These are phyloP conservation scores for Carex pumila DNA, from an alignment of 176 grass and related monocot genomes.

Conservation along the genomic window DNA sequence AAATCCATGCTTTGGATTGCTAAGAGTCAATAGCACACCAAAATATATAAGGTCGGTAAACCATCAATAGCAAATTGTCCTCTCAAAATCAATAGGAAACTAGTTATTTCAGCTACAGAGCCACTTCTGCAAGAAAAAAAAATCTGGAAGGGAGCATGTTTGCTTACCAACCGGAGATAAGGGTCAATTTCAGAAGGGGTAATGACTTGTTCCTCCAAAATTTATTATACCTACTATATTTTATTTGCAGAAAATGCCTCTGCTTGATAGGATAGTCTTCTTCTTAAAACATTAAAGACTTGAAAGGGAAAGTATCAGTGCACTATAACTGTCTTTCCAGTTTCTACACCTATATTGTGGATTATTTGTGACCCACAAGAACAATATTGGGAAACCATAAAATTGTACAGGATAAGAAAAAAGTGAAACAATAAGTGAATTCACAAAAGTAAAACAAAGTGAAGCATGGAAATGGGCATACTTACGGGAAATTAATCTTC, in stretches of 20 bases:
- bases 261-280: not conserved
- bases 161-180: no score
- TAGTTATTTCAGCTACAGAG: no score
- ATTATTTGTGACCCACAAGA: not conserved
- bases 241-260: not conserved
- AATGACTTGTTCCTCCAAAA: not conserved
- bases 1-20: not conserved
- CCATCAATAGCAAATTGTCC: not conserved
- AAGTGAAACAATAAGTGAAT: not conserved
- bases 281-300: not conserved
- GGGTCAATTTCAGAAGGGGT: not conserved
- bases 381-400: not conserved
- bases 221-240: not conserved
- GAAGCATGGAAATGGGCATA: no score
- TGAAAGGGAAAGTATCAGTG: not conserved
- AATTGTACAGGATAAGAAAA: no score
- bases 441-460: not conserved
- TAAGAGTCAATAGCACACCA: not conserved
- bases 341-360: not conserved
- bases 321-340: not conserved
- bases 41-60: not conserved
- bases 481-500: slow-evolving; percentile 23
- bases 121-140: no score
- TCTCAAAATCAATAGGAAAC: no score
- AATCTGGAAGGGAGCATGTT: no score